A percentile compares a stretch with the other conserved stretches of the same genome.
These are phyloP conservation scores for Penicillium sclerotigenum DNA, from an alignment of 2,329 filamentous ascomycete species.

Conservation along the genomic window DNA sequence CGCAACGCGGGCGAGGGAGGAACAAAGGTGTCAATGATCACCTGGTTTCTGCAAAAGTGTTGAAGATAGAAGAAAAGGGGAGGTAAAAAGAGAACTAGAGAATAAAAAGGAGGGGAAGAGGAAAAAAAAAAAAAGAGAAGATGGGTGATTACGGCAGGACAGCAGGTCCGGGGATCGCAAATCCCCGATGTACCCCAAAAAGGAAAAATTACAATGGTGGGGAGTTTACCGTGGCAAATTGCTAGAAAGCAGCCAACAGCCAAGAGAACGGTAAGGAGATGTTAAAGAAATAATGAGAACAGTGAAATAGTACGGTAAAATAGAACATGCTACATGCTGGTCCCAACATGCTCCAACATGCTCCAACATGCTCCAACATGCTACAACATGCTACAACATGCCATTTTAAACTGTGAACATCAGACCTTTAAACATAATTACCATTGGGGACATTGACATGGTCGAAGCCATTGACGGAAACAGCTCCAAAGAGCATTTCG, in stretches of 20 bases:
- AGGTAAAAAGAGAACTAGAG: slow-evolving; percentile 5
- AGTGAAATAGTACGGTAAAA: background rate
- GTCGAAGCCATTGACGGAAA: no score
- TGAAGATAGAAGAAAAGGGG: slow-evolving; percentile 3
- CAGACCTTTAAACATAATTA: no score
- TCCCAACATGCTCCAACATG: background rate
- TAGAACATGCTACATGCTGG: background rate
- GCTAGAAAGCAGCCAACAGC: slow-evolving; percentile 11
- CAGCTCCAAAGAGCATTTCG: background rate
- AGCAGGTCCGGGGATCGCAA: slow-evolving; percentile 23
- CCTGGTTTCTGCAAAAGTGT: slow-evolving; percentile 22
- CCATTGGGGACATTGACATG: no score
- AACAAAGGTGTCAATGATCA: slow-evolving; percentile 9
- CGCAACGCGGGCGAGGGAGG: slow-evolving; percentile 19
- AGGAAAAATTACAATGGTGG: slow-evolving; percentile 26
- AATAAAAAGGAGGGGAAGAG: slow-evolving; percentile 14
- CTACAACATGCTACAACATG: background rate
- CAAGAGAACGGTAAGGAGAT: background rate
- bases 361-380: background rate
- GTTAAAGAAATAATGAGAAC: background rate
- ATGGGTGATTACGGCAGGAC: slow-evolving; percentile 22
- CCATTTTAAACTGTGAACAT: background rate
- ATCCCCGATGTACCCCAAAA: slow-evolving; percentile 17
- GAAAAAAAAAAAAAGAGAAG: background rate
- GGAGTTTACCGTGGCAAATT: slow-evolving; percentile 19